These are phyloP conservation scores for Cerioporus squamosus DNA, from an alignment of 1,284 basidiomycete genomes.

Conservation along the genomic window DNA sequence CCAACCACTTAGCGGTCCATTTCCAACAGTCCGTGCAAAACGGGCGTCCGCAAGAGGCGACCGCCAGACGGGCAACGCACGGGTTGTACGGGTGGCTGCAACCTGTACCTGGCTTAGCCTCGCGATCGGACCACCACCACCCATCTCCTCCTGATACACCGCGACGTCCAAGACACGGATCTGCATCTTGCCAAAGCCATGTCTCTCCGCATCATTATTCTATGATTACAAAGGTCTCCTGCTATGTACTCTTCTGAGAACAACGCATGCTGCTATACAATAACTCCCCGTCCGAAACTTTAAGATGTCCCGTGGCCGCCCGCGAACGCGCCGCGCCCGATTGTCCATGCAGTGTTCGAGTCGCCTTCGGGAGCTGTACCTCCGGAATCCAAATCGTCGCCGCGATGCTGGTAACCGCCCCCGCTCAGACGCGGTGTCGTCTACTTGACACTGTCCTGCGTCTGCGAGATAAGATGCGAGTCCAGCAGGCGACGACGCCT, in stretches of 20 bases:
- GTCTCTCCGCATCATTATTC: no score
- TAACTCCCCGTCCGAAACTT: no score
- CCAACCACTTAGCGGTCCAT: background rate
- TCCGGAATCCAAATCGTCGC: background rate
- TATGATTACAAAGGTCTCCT: background rate
- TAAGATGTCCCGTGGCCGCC: background rate
- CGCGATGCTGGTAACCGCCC: background rate
- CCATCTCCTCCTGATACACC: no score
- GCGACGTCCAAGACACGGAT: no score
- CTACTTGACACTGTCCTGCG: constrained; percentile 20
- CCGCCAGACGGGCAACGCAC: background rate
- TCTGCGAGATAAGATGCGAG: constrained; percentile 51
- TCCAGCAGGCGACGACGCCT: constrained; percentile 73
- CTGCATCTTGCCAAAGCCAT: no score
- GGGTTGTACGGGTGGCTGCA: background rate
- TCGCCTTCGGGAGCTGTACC: background rate
- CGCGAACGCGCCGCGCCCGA: background rate
- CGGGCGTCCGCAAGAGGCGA: background rate
- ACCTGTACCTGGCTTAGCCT: no score
- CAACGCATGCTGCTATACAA: background rate
- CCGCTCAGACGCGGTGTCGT: background rate
- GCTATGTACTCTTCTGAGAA: background rate
- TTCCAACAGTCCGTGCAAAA: background rate
- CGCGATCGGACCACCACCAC: no score
- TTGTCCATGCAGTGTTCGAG: background rate